phyloP scores from a whole-genome alignment of 2,329 filamentous ascomycete genomes.

The Arthrinium phaeospermum region DNA sequence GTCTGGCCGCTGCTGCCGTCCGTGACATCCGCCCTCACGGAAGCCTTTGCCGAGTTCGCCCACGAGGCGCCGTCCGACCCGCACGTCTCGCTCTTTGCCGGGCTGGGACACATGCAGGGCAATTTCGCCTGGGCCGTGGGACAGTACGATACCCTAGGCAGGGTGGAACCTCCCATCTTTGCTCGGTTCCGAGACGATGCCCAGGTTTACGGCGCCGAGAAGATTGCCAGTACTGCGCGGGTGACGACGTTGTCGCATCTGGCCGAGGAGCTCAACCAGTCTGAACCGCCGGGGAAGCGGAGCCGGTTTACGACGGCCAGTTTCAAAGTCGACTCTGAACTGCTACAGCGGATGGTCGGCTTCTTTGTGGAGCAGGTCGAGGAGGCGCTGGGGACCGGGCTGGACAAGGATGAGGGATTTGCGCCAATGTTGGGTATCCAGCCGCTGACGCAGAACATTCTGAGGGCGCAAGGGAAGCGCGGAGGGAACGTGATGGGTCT shows the following conservation, averaged over 20 bases:
- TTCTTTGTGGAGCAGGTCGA: neutral
- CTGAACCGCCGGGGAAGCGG: neutral
- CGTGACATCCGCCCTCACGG: neutral
- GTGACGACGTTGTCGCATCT: neutral
- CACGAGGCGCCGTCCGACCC: slow-evolving; percentile 2
- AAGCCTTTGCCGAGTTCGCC: neutral
- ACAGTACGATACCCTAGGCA: neutral
- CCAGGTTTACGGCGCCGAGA: neutral
- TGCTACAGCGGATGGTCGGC: neutral
- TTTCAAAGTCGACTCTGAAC: neutral
- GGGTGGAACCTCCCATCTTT: neutral
- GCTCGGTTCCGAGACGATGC: neutral
- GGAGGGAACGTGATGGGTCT: neutral
- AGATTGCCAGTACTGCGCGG: neutral
- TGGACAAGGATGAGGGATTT: neutral
- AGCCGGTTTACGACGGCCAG: neutral
- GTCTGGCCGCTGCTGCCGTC: neutral
- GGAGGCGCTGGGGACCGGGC: neutral
- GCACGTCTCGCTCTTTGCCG: neutral
- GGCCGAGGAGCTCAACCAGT: neutral
- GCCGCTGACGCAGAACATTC: neutral
- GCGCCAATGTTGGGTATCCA: neutral
- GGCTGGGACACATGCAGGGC: slow-evolving; percentile 4
- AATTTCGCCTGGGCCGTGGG: neutral
- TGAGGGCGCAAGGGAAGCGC: neutral